Conservation (phyloP, 2,329 filamentous ascomycete species). For the Thelonectria blattea region DNA sequence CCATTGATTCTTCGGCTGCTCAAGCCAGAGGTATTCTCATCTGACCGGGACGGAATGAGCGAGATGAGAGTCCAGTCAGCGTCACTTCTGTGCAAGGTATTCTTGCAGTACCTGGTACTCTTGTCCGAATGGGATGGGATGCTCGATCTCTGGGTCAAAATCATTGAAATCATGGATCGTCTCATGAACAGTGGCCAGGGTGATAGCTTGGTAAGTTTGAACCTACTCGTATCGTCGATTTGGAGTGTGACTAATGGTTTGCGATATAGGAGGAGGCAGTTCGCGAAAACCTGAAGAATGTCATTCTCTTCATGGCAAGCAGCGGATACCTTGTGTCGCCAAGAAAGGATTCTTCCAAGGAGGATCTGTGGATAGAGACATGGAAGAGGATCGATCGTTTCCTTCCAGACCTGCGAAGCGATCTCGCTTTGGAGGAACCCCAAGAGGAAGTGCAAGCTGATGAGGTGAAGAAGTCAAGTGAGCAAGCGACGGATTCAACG, state of each 20-base stretch:
- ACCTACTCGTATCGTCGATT: not conserved
- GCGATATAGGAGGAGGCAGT: slow-evolving; percentile 82
- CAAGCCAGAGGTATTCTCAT: slow-evolving; percentile 93
- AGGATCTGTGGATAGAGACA: slow-evolving; percentile 65
- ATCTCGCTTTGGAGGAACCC: slow-evolving; percentile 59
- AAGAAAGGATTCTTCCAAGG: slow-evolving; percentile 58
- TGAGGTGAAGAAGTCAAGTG: not conserved
- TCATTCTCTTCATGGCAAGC: slow-evolving; percentile 91
- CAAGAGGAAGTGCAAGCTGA: slow-evolving; percentile 12
- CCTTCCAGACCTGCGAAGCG: slow-evolving; percentile 63
- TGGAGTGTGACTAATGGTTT: slow-evolving; percentile 20
- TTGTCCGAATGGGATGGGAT: slow-evolving; percentile 87
- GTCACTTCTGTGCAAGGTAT: slow-evolving; percentile 92
- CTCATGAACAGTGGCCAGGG: slow-evolving; percentile 95
- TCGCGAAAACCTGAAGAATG: slow-evolving; percentile 94
- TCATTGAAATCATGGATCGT: slow-evolving; percentile 92
- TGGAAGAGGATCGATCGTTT: slow-evolving; percentile 72
- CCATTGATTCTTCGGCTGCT: slow-evolving; percentile 85
- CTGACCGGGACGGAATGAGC: slow-evolving; percentile 90
- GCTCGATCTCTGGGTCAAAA: slow-evolving; percentile 89
- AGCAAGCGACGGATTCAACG: not conserved
- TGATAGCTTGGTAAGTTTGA: slow-evolving; percentile 76
- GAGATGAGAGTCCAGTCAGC: slow-evolving; percentile 93
- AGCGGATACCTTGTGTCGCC: slow-evolving; percentile 83
- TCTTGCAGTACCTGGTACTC: slow-evolving; percentile 88